Evolutionary conservation across 768 basidiomycete genomes (phyloP), one percentile per base, ranked within the genome.

Genomic region (Mycena sanguinolenta): DNA sequence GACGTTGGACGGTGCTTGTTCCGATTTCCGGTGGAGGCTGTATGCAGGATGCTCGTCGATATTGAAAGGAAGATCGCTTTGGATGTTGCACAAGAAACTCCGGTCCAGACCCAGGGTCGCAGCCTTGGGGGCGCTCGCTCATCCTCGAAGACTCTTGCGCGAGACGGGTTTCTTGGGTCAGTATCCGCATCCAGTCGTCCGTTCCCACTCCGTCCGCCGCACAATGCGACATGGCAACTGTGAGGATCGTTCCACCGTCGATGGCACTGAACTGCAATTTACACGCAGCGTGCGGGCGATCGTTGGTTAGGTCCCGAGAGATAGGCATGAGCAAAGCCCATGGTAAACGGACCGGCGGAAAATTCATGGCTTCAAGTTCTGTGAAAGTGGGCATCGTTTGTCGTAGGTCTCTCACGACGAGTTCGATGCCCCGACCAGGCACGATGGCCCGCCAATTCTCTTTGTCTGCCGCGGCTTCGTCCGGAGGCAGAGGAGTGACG

Each of bases 201-300:
- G 50, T 58, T 3, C 65, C 65, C 21, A 23, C 32, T 10, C 65
- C 65, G 16, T 66, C 65, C 5, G 55, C 32, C 12, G 58, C 65
- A 27, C 4, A 16, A 36, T 66, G 65, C 36, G 65, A 66, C 55
- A 59, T 59, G 44, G 65, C 65, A 30, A 66, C 23, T 8, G 65
- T 66, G 44, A 66, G 65, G 44, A 66, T 58, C 27, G 65, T 66
- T 10, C 65, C 65, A 44, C 65, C 65, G 17, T 50, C 57, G 58
- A 66, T 58, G 30, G 42, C 57, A 42, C 39, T 58, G 28, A 66
- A 66, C 44, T 66, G 65, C 54, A 66, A n/a, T 39, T 66, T 66
- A 58, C 42, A 58, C 49, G 65, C 65, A 28, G 53, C 65, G 21
- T 58, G 58, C 21, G 65, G 55, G 19, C 19, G 42, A 55, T 66